A percentile compares a stretch with the other conserved stretches of the same genome.
These are phyloP conservation scores for Apiospora koreana DNA, from an alignment of 2,329 filamentous ascomycete genomes.

Conservation along the genomic window DNA sequence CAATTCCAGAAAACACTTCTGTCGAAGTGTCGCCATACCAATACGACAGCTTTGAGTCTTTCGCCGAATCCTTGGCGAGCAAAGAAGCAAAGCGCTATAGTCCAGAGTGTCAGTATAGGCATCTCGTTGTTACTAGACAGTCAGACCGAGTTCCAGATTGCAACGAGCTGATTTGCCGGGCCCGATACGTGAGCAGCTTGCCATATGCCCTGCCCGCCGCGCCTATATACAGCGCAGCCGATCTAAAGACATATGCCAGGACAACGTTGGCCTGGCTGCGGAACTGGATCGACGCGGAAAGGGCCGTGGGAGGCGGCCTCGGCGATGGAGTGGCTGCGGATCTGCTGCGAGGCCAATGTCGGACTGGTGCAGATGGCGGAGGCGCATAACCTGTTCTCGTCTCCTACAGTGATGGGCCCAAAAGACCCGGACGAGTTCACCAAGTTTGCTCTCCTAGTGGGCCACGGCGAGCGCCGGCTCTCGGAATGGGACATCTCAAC, in stretches of 20 bases:
- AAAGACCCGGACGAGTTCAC: conserved; percentile 4
- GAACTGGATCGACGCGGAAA: conserved; percentile 27
- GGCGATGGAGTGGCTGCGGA: conserved; percentile 24
- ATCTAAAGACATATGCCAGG: conserved; percentile 16
- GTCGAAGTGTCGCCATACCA: not conserved
- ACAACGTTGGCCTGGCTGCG: conserved; percentile 26
- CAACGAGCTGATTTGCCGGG: conserved; percentile 21
- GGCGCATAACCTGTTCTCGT: not conserved
- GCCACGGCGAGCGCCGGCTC: not conserved
- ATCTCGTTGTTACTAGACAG: not conserved
- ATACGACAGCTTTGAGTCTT: not conserved
- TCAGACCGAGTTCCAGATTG: not conserved
- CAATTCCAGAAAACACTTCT: not conserved
- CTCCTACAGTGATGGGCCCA: not conserved
- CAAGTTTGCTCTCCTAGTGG: conserved; percentile 6
- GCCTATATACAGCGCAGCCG: not conserved
- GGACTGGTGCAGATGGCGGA: not conserved
- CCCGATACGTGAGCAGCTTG: conserved; percentile 22
- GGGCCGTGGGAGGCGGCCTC: conserved; percentile 30
- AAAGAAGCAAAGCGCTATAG: not conserved
- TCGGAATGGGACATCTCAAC: not conserved
- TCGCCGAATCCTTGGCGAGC: not conserved
- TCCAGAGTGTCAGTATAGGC: not conserved
- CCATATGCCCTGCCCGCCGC: not conserved
- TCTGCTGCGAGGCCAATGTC: conserved; percentile 6